Base-by-base conservation (phyloP, 805 yeast species). In the Suhomyces sp. region DNA sequence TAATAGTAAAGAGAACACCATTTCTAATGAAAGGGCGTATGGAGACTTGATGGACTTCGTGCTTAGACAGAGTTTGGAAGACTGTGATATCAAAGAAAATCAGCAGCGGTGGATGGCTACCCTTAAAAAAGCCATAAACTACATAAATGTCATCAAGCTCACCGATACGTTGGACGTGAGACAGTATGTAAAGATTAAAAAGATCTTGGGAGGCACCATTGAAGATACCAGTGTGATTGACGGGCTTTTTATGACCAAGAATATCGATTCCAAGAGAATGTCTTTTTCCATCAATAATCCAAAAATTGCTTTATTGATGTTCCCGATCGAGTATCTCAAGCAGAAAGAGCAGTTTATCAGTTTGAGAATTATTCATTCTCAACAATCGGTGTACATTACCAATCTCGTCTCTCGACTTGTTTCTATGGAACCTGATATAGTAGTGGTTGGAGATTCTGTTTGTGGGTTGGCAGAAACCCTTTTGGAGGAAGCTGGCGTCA, bases 141-240 rank as follows among this genome's bases (percentile, higher is more conserved):
- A 78, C 36, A 80, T 89, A 2, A 83, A 86, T 40, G 70, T 72
- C 15, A 76, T 92, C 4, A 85, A 84, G 48, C 77, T 82, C 27
- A 87, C 90, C 4, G 93, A 87, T 56, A 85, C 86, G 3, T 78
- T 91, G 54, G 97, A 94, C 65, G 85, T 92, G 47, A 79, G 93
- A n/a, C 92, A 87, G 59, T 93, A 89, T 67, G 83, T 94, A 44
- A 94, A 96, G 63, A 78, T 94, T 45, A 96, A 94, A 64, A 79
- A 90, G 54, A 82, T 93, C 7, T 78, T 86, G 0, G 98, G 99
- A 1, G 94, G 96, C 0, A 54, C 66, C 1, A 80, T 86, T 1
- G 71, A 74, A 5, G 85, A 87, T 44, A 83, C 56, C 0, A 71
- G 72, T 26, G 79, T 82, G 29, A 67, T 93, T 3, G 85, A 87